These are phyloP conservation scores for Phenoliferia sp. DNA, from an alignment of 1,284 basidiomycete genomes.

Conservation along the genomic window DNA sequence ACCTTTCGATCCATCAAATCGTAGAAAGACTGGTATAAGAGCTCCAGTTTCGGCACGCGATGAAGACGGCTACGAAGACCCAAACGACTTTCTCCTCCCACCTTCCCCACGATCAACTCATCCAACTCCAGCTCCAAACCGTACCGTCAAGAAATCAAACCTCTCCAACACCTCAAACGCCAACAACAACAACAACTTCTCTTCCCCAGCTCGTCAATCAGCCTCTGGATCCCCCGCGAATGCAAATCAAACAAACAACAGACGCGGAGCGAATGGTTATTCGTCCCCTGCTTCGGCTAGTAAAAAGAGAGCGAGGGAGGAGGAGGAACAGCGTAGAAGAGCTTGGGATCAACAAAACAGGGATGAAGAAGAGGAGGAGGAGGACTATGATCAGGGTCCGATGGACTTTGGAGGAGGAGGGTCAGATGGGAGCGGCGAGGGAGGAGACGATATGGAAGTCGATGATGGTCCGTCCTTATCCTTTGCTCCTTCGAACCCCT, in stretches of 20 bases:
- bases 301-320: not conserved
- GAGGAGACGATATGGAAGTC: constrained; percentile 47
- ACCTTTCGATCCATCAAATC: not conserved
- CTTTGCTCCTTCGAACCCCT: not conserved
- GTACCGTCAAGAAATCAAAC: constrained; percentile 2
- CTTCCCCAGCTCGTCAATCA: not conserved
- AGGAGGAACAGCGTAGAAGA: not conserved
- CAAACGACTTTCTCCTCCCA: constrained; percentile 59
- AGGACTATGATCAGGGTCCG: not conserved
- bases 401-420: constrained; percentile 9
- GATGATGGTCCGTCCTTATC: constrained; percentile 50
- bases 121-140: constrained; percentile 2
- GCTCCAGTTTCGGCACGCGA: constrained; percentile 43
- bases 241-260: not conserved
- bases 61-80: constrained; percentile 78
- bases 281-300: not conserved
- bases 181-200: not conserved
- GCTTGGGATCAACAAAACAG: not conserved
- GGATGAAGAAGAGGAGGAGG: not conserved
- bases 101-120: not conserved
- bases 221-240: not conserved
- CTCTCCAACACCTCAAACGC: not conserved
- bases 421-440: constrained; percentile 39
- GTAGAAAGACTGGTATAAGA: constrained; percentile 34
- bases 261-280: no score